Conservation (phyloP, 83 land plant genomes). For the Diphasiastrum complanatum region DNA sequence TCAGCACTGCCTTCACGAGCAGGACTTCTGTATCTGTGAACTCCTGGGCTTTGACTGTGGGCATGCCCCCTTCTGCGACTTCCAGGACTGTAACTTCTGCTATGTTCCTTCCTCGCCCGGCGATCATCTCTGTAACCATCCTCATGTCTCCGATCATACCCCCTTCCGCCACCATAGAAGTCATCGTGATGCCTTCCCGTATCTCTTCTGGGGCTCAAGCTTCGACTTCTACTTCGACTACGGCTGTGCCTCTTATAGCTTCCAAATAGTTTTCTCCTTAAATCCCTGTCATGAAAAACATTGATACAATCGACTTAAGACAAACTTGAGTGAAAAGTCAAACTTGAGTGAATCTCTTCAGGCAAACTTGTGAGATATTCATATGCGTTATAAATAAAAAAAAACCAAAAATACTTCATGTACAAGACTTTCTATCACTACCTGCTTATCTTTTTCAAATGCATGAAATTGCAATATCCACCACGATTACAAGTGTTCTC, state of each 20-base stretch:
- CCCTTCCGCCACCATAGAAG: constrained; percentile 28
- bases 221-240: constrained; percentile 41
- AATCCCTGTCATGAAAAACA: constrained; percentile 27
- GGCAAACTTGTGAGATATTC: no score
- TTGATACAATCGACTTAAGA: neutral
- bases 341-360: no score
- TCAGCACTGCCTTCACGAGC: constrained; percentile 68
- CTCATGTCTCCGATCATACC: constrained; percentile 33
- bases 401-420: neutral
- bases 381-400: no score
- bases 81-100: constrained; percentile 26
- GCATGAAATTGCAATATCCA: constrained; percentile 87
- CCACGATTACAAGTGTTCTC: constrained; percentile 82
- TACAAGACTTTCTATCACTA: neutral
- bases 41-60: no score
- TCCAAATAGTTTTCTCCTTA: constrained; percentile 58
- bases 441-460: constrained; percentile 61
- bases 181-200: neutral
- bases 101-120: constrained; percentile 26
- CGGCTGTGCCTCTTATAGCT: constrained; percentile 45
- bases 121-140: constrained; percentile 35
- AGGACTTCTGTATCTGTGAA: constrained; percentile 27
- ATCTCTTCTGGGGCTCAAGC: constrained; percentile 27
- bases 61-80: no score
- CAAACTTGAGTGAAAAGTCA: neutral